These are phyloP conservation scores for Curvularia hawaiiensis DNA, from an alignment of 2,329 filamentous ascomycete genomes.

Conservation along the genomic window DNA sequence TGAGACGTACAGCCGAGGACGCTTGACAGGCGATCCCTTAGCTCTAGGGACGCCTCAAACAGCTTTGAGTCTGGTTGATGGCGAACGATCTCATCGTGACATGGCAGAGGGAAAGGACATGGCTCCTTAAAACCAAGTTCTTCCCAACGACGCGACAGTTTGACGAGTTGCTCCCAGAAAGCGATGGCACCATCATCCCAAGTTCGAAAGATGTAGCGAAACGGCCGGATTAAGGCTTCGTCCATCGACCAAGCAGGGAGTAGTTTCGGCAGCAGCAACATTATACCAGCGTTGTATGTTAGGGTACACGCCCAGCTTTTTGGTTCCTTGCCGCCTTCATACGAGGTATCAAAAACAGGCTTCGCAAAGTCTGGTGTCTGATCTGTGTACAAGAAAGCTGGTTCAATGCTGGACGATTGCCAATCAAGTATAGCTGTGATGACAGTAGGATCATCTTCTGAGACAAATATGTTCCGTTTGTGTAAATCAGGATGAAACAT, in stretches of 20 bases:
- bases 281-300: conserved; percentile 42
- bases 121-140: conserved; percentile 46
- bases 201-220: conserved; percentile 49
- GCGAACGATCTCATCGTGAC: conserved; percentile 28
- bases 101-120: conserved; percentile 41
- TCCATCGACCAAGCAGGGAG: conserved; percentile 42
- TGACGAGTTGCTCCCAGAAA: conserved; percentile 50
- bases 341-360: conserved; percentile 24
- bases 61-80: conserved; percentile 40
- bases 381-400: conserved; percentile 48
- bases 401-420: conserved; percentile 50
- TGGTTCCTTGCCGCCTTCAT: conserved; percentile 20
- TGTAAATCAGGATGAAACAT: conserved; percentile 51
- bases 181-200: conserved; percentile 50
- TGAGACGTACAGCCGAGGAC: conserved; percentile 42
- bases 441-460: conserved; percentile 44
- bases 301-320: conserved; percentile 39
- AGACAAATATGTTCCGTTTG: conserved; percentile 52
- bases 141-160: conserved; percentile 44
- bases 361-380: conserved; percentile 49
- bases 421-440: conserved; percentile 52
- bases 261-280: conserved; percentile 41
- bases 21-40: background rate
- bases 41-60: conserved; percentile 35
- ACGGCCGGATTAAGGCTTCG: conserved; percentile 46